Percentiles rank a stretch among this genome's conserved stretches.
phyloP scores from a whole-genome alignment of 768 basidiomycete genomes.

The Boletus speciosus region DNA sequence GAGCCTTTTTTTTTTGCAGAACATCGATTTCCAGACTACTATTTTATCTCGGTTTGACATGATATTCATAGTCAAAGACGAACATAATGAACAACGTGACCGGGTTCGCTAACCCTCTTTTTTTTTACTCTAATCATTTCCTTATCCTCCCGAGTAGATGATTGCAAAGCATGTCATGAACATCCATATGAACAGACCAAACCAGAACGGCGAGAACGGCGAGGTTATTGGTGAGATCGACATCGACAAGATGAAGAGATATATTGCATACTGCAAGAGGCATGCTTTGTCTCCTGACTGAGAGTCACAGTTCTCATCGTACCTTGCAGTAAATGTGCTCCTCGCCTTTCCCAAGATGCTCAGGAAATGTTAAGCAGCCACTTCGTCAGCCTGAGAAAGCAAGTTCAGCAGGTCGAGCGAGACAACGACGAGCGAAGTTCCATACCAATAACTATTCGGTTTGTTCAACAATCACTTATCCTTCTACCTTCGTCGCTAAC shows the following conservation, averaged over 20 bases:
- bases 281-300: conserved; percentile 30
- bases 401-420: conserved; percentile 92
- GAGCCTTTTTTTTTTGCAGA: conserved; percentile 37
- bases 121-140: not conserved
- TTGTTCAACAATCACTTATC: conserved; percentile 23
- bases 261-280: conserved; percentile 95
- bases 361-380: conserved; percentile 96
- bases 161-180: conserved; percentile 99
- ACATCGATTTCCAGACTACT: conserved; percentile 97
- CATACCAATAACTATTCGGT: conserved; percentile 98
- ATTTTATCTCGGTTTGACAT: conserved; percentile 98
- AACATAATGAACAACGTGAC: conserved; percentile 93
- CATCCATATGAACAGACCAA: conserved; percentile 94
- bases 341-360: conserved; percentile 87
- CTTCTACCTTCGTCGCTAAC: conserved; percentile 1
- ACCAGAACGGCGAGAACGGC: conserved; percentile 52
- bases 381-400: conserved; percentile 88
- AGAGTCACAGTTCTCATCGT: not conserved
- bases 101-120: conserved; percentile 47
- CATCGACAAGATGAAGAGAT: conserved; percentile 98
- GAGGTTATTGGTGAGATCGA: conserved; percentile 85
- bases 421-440: conserved; percentile 98
- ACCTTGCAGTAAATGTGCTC: conserved; percentile 82
- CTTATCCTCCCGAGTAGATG: conserved; percentile 46
- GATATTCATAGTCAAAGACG: conserved; percentile 99